These are phyloP conservation scores for Arthrinium phaeospermum DNA, from an alignment of 2,329 filamentous ascomycete species.

Conservation along the genomic window DNA sequence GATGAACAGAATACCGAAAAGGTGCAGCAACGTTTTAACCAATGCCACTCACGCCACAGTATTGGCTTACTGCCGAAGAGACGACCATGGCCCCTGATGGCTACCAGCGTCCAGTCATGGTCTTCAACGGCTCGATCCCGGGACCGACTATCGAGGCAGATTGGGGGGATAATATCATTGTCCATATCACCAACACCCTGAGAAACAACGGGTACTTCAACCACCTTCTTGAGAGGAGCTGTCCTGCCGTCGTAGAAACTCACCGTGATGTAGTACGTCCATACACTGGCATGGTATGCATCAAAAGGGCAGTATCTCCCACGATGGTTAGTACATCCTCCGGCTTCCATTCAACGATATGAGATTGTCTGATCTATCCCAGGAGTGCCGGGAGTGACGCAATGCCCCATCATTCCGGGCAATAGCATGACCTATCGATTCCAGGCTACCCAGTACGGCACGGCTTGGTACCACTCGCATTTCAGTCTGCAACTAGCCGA, in stretches of 20 bases:
- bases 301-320: conserved; percentile 56
- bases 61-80: conserved; percentile 50
- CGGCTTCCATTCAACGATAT: background rate
- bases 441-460: conserved; percentile 56
- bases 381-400: conserved; percentile 50
- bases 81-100: conserved; percentile 53
- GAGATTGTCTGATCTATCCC: background rate
- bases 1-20: background rate
- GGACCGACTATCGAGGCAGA: conserved; percentile 62
- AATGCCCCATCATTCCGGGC: conserved; percentile 58
- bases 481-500: conserved; percentile 53
- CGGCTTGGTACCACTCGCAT: conserved; percentile 67
- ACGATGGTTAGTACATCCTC: conserved; percentile 51
- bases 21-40: background rate
- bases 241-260: conserved; percentile 51
- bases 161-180: conserved; percentile 45
- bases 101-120: conserved; percentile 44
- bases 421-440: conserved; percentile 61
- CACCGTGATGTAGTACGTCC: conserved; percentile 58
- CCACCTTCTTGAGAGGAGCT: background rate
- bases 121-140: conserved; percentile 64
- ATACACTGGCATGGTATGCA: conserved; percentile 69
- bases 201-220: conserved; percentile 45
- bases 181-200: conserved; percentile 61
- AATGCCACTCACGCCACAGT: conserved; percentile 27